Evolutionary conservation across 352 stramenopile genomes (phyloP), one percentile per base, ranked within the genome.

Genomic region (Pythium sp.): DNA sequence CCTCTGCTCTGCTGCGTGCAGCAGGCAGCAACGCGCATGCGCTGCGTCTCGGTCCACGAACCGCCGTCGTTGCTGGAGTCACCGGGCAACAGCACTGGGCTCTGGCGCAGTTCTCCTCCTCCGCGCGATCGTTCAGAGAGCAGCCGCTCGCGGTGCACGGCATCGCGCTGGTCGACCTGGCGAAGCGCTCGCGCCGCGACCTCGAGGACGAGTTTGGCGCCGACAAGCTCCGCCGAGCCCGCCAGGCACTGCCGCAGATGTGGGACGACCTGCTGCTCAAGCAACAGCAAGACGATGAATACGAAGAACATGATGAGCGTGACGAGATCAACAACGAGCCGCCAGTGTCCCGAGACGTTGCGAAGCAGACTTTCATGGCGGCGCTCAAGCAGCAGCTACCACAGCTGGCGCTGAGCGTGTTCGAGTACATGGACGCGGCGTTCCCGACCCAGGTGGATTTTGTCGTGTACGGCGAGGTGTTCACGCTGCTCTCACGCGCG

Each of bases 391-490:
- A 65, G 32, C 65, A 70, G 28, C 49, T 80, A 12, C 36, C 64
- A 18, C 73, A 80, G 34, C 57, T 84, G 11, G 71, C 79, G 69
- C 58, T 63, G 55, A 68, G 72, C n/a, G 57, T 64, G 28, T 84
- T 87, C 61, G 69, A 75, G 1, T 87, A 80, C 64, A 70, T 81
- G 69, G 69, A 87, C 22, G 58, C 34, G 22, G 66, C 79, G 36
- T 84, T 75, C 56, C 67, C 73, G 24, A 56, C 63, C 2, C 64
- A 62, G 7, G 53, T 82, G 18, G 73, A 76, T 57, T 81, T 75
- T 61, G 49, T 74, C 58, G 75, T 80, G 67, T 83, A 83, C 58
- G 75, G 75, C 5, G 69, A 87, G 49, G 74, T 83, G 65, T 87
- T 84, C 64, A 74, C 30, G n/a, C 58, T 74, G 18, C 72, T 84